Evolutionary conservation across 2,329 filamentous ascomycete species (phyloP), one percentile per base, ranked within the genome.

Genomic region (Reticulascus tulasneorum): DNA sequence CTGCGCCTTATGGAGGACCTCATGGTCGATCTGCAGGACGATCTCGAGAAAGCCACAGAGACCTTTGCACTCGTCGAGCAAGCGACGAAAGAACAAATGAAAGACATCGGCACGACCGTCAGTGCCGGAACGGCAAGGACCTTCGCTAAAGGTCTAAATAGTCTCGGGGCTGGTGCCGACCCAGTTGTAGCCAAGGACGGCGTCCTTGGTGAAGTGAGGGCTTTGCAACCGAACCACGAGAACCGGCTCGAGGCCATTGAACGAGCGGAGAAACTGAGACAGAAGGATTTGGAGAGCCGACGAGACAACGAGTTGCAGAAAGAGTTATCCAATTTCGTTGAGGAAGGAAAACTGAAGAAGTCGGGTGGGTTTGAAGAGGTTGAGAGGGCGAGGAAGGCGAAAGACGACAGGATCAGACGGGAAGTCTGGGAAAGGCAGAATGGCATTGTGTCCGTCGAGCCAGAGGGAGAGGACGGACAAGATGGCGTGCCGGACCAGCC

Each of bases 41-140:
- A 98, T 65, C 71, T 98, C 29, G 90, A 97, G 58, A 96, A 97
- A 66, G 90, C 91, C 2, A 81, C 82, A 1, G 85, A 94, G 60
- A 97, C 93, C 0, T 95, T 98, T 55, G 85, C 87, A 17, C 77
- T 98, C 1, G 93, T 98, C 12, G 93, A 98, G 63, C 86, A 97
- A 63, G 93, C 93, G 8, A 97, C 90, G n/a, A 95, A 94, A 64
- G 89, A 97, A 63, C 93, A 98, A 58, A 86, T 94, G 63, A 87
- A 94, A 57, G 83, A 84, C 42, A 75, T 67, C 30, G 75, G 77
- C 32, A 75, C 75, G 6, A 62, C 64, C 5, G 59, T 60, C 24
- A 68, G 70, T 31, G 64, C 66, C 9, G 68, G 64, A 29, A 70
- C 71, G 6, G 77, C 77, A 13, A 61, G 74, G 7, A 70, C 73